These are phyloP conservation scores for Ganoderma leucocontextum DNA, from an alignment of 1,284 basidiomycete species.

Conservation along the genomic window DNA sequence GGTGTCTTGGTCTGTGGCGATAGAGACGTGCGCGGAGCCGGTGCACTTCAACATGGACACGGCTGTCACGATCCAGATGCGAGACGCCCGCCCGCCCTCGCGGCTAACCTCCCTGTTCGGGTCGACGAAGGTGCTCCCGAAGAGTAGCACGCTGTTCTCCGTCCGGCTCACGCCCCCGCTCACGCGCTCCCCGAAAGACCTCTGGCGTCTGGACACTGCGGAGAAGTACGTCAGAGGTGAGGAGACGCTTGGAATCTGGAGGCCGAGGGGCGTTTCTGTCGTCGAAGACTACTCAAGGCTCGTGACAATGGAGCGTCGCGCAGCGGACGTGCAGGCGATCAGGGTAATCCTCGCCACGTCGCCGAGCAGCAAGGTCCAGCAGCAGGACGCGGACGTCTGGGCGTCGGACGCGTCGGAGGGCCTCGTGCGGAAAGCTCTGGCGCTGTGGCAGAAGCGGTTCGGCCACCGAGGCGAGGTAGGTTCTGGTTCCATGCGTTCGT, in stretches of 20 bases:
- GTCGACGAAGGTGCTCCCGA: constrained; percentile 75
- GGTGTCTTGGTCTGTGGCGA: constrained; percentile 79
- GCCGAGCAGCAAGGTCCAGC: constrained; percentile 53
- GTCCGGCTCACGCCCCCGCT: constrained; percentile 86
- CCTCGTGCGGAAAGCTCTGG: constrained; percentile 70
- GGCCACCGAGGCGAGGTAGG: constrained; percentile 78
- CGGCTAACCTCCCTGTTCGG: constrained; percentile 80
- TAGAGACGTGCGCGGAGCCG: constrained; percentile 86
- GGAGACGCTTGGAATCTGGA: constrained; percentile 85
- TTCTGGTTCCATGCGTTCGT: constrained; percentile 30
- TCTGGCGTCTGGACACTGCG: constrained; percentile 95
- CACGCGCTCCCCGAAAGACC: constrained; percentile 86
- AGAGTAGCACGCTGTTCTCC: constrained; percentile 84
- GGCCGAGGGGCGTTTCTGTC: constrained; percentile 85
- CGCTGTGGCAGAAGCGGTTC: constrained; percentile 85
- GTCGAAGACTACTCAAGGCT: constrained; percentile 86
- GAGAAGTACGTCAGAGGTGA: constrained; percentile 95
- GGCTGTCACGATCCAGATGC: constrained; percentile 84
- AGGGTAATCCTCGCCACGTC: constrained; percentile 76
- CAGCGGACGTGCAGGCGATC: constrained; percentile 91
- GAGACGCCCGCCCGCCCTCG: constrained; percentile 88
- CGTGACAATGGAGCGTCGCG: constrained; percentile 72
- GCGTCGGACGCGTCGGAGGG: constrained; percentile 68
- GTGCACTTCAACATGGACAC: constrained; percentile 89
- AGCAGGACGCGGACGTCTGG: constrained; percentile 68